Conservation (phyloP, 176 grass and related monocot genomes). For the Pharus latifolius region DNA sequence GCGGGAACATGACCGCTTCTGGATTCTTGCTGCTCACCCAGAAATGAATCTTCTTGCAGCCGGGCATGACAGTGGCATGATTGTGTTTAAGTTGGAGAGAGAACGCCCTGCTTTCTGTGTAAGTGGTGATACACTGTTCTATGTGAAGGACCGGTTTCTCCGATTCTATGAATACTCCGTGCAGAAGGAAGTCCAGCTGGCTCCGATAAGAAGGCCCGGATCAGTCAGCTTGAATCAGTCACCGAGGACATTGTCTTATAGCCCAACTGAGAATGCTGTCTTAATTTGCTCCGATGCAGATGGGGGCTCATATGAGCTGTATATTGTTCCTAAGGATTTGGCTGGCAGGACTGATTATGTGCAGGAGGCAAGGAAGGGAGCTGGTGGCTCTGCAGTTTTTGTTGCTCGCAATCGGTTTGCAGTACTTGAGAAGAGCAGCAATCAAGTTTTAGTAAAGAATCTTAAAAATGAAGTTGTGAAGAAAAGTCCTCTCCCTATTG, state of each 20-base stretch:
- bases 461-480: constrained; percentile 95
- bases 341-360: constrained; percentile 71
- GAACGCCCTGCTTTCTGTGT: constrained; percentile 72
- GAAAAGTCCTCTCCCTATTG: constrained; percentile 75
- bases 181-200: constrained; percentile 66
- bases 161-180: constrained; percentile 59
- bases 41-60: constrained; percentile 97
- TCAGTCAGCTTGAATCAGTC: constrained; percentile 75
- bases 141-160: constrained; percentile 92
- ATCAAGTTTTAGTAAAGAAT: constrained; percentile 73
- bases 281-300: constrained; percentile 85
- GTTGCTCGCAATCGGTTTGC: constrained; percentile 82
- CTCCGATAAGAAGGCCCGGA: constrained; percentile 69
- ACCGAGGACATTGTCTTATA: constrained; percentile 70
- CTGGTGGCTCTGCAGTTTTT: constrained; percentile 69
- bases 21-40: constrained; percentile 84
- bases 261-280: constrained; percentile 89
- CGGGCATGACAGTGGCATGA: constrained; percentile 93
- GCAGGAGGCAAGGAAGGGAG: constrained; percentile 76
- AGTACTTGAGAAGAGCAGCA: constrained; percentile 84
- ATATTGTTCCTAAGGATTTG: constrained; percentile 70
- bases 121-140: constrained; percentile 64
- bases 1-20: constrained; percentile 93
- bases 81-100: constrained; percentile 88
- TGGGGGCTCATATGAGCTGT: constrained; percentile 85